Conservation (phyloP, 2,329 filamentous ascomycete genomes). For the Calonectria pteridis region DNA sequence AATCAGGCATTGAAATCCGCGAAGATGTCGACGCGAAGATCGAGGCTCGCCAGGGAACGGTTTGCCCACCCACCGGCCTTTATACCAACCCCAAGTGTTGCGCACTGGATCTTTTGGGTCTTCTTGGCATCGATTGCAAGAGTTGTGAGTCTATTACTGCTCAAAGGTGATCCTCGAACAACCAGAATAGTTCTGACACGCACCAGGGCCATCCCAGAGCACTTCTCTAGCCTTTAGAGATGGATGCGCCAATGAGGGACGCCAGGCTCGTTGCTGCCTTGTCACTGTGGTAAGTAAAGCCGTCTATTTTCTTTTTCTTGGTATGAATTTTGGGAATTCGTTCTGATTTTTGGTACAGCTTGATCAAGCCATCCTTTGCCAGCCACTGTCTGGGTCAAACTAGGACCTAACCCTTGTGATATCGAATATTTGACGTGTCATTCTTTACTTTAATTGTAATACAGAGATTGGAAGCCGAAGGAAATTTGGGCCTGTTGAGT, state of each 20-base stretch:
- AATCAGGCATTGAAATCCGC: neutral
- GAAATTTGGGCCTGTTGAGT: neutral
- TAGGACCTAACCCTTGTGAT: neutral
- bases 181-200: neutral
- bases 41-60: neutral
- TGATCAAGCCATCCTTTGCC: neutral
- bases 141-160: neutral
- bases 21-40: neutral
- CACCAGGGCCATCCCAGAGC: neutral
- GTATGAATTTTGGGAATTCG: too few species aligned
- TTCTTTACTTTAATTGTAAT: neutral
- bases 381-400: neutral
- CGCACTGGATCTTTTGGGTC: neutral
- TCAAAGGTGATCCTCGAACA: neutral
- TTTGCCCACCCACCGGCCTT: neutral
- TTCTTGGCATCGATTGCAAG: neutral
- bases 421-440: neutral
- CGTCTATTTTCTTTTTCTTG: neutral
- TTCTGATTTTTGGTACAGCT: neutral
- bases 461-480: neutral
- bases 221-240: neutral
- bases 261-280: slow-evolving; percentile 3
- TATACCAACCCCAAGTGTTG: neutral
- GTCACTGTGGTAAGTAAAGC: neutral
- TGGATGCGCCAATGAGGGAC: neutral